phyloP scores from a whole-genome alignment of 2,329 filamentous ascomycete species.

The Phaeosphaeriaceae sp. region DNA sequence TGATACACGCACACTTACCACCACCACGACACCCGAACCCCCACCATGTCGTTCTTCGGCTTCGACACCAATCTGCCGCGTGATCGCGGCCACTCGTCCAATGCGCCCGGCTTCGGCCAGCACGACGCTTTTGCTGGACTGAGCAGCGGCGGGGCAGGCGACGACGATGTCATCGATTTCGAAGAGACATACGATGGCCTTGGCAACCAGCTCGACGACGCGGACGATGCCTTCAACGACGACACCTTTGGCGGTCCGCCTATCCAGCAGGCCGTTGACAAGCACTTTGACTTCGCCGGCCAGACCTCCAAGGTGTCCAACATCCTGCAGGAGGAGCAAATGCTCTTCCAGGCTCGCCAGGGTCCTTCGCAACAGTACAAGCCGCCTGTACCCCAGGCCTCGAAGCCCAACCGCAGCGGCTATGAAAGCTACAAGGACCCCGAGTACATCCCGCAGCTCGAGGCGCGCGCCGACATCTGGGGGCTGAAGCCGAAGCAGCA shows the following conservation, averaged over 20 bases:
- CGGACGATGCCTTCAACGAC: conserved; percentile 93
- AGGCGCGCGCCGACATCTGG: conserved; percentile 94
- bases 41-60: conserved; percentile 87
- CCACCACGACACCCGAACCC: not conserved
- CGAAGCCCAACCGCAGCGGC: conserved; percentile 75
- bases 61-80: conserved; percentile 75
- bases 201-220: conserved; percentile 88
- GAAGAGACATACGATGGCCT: conserved; percentile 98
- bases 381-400: conserved; percentile 51
- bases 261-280: conserved; percentile 69
- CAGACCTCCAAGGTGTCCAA: conserved; percentile 85
- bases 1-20: conserved; percentile 5
- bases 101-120: conserved; percentile 82
- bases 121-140: conserved; percentile 90
- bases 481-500: conserved; percentile 71
- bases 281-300: conserved; percentile 97
- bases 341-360: conserved; percentile 80
- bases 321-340: conserved; percentile 89
- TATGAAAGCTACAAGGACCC: conserved; percentile 91
- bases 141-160: conserved; percentile 60
- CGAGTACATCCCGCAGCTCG: conserved; percentile 85
- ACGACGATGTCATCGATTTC: conserved; percentile 78
- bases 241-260: conserved; percentile 78
- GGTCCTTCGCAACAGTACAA: conserved; percentile 55
- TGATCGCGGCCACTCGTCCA: conserved; percentile 69